Conservation (phyloP, 2,329 filamentous ascomycete species). For the Dothideomycetes sp. region DNA sequence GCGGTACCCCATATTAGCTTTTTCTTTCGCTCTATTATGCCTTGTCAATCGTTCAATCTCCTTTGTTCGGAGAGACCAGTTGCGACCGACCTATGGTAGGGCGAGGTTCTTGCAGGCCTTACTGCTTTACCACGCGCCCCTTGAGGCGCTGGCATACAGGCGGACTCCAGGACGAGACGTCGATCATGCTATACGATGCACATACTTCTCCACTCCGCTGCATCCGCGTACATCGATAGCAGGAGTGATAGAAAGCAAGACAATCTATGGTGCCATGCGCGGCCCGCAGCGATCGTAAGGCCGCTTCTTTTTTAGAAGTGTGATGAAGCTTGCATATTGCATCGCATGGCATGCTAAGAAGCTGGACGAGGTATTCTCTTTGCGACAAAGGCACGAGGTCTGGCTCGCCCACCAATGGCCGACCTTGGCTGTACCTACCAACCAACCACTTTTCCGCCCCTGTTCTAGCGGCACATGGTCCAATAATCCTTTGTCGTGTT, state of each 20-base stretch:
- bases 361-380: too few relatives aligned
- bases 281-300: conserved; percentile 2
- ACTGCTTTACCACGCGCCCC: background rate
- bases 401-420: too few relatives aligned
- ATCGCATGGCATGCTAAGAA: too few relatives aligned
- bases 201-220: conserved; percentile 8
- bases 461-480: too few relatives aligned
- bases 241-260: background rate
- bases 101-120: conserved; percentile 4
- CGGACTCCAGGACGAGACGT: background rate
- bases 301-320: background rate
- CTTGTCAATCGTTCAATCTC: too few relatives aligned
- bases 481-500: too few relatives aligned
- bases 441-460: too few relatives aligned
- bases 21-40: conserved; percentile 1
- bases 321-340: conserved; percentile 2
- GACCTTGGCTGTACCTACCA: too few relatives aligned
- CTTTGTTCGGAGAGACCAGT: too few relatives aligned
- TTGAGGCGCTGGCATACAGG: background rate
- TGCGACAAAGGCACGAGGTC: too few relatives aligned
- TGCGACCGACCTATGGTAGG: conserved; percentile 2
- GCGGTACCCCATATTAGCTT: conserved; percentile 4
- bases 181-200: conserved; percentile 4
- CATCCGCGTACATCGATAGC: conserved; percentile 2
- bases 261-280: conserved; percentile 2